These are phyloP conservation scores for Collybiopsis confluens DNA, from an alignment of 768 basidiomycete species.

Conservation along the genomic window DNA sequence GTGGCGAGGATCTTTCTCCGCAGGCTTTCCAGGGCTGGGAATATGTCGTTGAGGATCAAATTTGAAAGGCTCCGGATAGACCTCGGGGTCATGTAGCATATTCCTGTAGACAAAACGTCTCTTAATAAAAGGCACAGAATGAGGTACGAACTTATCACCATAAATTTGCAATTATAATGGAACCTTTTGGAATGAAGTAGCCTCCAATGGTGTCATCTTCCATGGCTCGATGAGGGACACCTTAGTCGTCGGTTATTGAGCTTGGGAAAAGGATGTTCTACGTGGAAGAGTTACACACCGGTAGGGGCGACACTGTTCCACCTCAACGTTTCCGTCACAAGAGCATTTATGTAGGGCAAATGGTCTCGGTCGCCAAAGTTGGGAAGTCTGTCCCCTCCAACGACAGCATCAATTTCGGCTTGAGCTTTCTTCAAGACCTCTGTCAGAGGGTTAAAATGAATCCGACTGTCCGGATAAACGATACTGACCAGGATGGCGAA, in stretches of 20 bases:
- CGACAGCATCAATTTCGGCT: constrained; percentile 43
- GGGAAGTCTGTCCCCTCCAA: constrained; percentile 34
- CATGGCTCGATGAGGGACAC: constrained; percentile 36
- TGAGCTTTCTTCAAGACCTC: constrained; percentile 51
- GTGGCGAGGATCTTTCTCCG: constrained; percentile 35
- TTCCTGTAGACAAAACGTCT: constrained; percentile 19
- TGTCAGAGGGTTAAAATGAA: constrained; percentile 14
- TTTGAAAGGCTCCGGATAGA: constrained; percentile 37
- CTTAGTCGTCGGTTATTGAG: constrained; percentile 12
- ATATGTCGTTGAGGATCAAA: constrained; percentile 50
- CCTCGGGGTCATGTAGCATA: constrained; percentile 37
- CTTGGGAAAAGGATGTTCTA: too few relatives aligned
- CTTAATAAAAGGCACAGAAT: not conserved
- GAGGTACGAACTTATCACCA: constrained; percentile 17
- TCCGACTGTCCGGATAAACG: not conserved
- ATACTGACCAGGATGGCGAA: constrained; percentile 15
- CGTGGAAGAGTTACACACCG: constrained; percentile 19
- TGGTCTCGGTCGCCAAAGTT: constrained; percentile 33
- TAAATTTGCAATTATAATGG: constrained; percentile 29
- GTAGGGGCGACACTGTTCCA: constrained; percentile 46
- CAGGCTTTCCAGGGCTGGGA: constrained; percentile 27
- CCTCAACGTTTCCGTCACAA: constrained; percentile 44
- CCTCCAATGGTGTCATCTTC: constrained; percentile 41
- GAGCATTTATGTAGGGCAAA: constrained; percentile 45
- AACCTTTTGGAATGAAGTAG: constrained; percentile 40